These are phyloP conservation scores for Erysimum cheiri DNA, from an alignment of 441 rosid species.

Conservation along the genomic window DNA sequence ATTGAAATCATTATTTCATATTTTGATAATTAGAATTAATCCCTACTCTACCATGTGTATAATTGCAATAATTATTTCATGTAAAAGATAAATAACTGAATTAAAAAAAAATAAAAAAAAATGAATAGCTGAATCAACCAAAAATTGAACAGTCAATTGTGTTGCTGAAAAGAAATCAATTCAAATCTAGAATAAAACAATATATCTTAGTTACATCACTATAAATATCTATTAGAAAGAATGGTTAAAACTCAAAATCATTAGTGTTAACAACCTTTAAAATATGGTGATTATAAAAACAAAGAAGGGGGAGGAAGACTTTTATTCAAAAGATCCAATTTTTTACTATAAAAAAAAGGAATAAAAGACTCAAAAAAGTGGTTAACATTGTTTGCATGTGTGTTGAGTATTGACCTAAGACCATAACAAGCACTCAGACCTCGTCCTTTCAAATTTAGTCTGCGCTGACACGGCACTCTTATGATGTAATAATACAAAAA, in stretches of 20 bases:
- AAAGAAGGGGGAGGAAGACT: slow-evolving; percentile 3
- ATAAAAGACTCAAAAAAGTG: not conserved
- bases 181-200: not conserved
- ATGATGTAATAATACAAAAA: not conserved
- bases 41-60: not conserved
- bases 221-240: slow-evolving; percentile 13
- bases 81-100: not conserved
- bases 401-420: slow-evolving; percentile 40
- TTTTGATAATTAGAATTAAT: slow-evolving; percentile 1
- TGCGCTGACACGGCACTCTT: slow-evolving; percentile 45
- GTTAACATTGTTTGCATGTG: slow-evolving; percentile 31
- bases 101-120: no score
- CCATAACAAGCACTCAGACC: slow-evolving; percentile 27
- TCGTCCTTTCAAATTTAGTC: slow-evolving; percentile 38
- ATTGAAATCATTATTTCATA: not conserved
- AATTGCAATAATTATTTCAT: not conserved
- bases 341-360: not conserved
- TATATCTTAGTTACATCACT: slow-evolving; percentile 24
- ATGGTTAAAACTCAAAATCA: slow-evolving; percentile 3
- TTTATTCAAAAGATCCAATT: not conserved
- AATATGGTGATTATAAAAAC: not conserved
- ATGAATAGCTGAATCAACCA: not conserved
- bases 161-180: not conserved
- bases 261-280: not conserved
- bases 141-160: not conserved